phyloP scores from a whole-genome alignment of 768 basidiomycete genomes.

The Collybiopsis confluens region DNA sequence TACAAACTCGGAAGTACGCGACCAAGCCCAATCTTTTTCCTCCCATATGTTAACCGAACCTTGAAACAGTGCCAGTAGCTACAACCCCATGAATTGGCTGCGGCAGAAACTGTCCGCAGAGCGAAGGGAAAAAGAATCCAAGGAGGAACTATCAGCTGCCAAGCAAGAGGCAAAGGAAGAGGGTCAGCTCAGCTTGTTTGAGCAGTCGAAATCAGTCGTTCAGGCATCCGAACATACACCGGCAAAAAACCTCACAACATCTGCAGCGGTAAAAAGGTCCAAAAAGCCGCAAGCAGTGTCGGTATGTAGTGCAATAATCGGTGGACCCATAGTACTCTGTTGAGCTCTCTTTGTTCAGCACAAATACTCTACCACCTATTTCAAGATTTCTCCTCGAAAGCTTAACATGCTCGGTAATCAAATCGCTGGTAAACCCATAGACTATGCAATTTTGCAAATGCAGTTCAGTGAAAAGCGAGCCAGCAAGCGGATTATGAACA shows the following conservation, averaged over 20 bases:
- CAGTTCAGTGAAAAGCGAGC: conserved; percentile 93
- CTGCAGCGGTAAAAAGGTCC: not conserved
- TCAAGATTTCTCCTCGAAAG: conserved; percentile 93
- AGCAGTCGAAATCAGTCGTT: conserved; percentile 19
- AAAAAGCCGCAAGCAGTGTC: not conserved
- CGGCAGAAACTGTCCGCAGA: conserved; percentile 51
- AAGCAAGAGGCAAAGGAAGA: conserved; percentile 40
- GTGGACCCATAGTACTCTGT: not conserved
- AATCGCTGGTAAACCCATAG: conserved; percentile 87
- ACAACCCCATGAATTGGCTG: conserved; percentile 62
- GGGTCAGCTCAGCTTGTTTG: conserved; percentile 49
- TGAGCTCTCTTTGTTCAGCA: conserved; percentile 47
- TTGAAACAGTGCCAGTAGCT: conserved; percentile 37
- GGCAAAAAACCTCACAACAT: not conserved
- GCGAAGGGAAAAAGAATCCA: conserved; percentile 38
- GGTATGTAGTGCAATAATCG: not conserved
- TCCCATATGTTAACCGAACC: not conserved
- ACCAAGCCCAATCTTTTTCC: not conserved
- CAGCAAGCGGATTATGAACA: conserved; percentile 80
- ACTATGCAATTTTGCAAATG: conserved; percentile 96
- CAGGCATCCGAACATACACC: conserved; percentile 11
- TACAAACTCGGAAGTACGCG: conserved; percentile 40
- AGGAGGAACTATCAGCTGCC: conserved; percentile 42
- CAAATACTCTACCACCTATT: conserved; percentile 87
- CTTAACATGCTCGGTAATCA: conserved; percentile 85